These are phyloP conservation scores for Taxillus chinensis DNA, from an alignment of 164 flowering plant genomes.

Conservation along the genomic window DNA sequence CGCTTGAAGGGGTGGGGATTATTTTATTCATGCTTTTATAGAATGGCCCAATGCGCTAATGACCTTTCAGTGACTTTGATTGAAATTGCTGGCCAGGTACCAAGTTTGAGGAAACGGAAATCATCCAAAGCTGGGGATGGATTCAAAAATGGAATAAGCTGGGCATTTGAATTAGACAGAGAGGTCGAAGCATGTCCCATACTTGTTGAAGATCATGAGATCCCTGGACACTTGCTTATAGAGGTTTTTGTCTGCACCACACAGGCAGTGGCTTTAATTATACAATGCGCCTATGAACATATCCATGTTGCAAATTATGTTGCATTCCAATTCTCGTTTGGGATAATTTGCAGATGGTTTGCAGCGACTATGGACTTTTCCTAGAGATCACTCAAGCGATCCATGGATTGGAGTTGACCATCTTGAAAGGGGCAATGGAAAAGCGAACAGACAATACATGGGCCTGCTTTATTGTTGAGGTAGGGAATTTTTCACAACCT, in stretches of 20 bases:
- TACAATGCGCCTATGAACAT: no score
- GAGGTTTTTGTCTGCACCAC: conserved; percentile 24
- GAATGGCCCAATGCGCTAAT: no score
- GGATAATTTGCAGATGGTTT: conserved; percentile 45
- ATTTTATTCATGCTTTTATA: no score
- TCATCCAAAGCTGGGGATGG: conserved; percentile 15
- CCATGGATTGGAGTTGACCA: conserved; percentile 42
- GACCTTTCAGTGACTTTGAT: neutral
- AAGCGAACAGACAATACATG: conserved; percentile 28
- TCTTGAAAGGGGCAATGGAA: conserved; percentile 64
- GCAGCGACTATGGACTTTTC: conserved; percentile 55
- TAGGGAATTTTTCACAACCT: conserved; percentile 10
- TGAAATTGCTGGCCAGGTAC: conserved; percentile 20
- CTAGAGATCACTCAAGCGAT: conserved; percentile 78
- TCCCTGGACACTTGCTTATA: conserved; percentile 52
- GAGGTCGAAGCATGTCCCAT: conserved; percentile 36
- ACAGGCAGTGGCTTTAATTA: no score
- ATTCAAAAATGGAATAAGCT: conserved; percentile 30
- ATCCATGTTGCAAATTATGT: neutral
- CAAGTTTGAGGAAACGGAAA: conserved; percentile 11
- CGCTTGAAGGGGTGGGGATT: no score
- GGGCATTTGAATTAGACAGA: conserved; percentile 39
- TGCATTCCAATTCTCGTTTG: neutral
- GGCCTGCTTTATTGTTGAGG: conserved; percentile 83
- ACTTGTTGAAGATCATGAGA: conserved; percentile 43